Evolutionary conservation across 257 asterid species (phyloP), one percentile per base, ranked within the genome.

Genomic region (Solanum rostratum): DNA sequence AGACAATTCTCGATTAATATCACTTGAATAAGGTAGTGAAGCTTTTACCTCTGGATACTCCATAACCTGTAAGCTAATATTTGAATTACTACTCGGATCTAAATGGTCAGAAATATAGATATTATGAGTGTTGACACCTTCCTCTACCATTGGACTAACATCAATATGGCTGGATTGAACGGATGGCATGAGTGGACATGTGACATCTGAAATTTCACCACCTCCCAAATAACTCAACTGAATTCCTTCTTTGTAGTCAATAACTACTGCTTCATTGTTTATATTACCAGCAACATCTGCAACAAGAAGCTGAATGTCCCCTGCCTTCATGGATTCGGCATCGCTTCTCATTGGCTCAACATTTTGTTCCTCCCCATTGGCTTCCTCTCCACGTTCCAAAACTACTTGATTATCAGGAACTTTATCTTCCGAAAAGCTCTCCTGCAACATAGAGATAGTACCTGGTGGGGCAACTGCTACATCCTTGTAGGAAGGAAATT

Each of bases 401-500:
- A 81, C 84, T 81, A 82, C 90, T 37, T 85, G 90, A 45, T 43
- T 76, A 46, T 84, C 55, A 29, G 86, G 88, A 78, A 86, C 79
- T 80, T 90, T 93, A 83, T 90, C 87, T 82, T 84, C 86, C 55
- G 91, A 87, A 86, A 76, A 88, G 84, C 89, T 90, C 45, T 76
- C 91, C 86, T 92, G 97, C 87, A 96, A 85, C 92, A 91, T 89
- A 46, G 92, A 89, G 85, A 96, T 90, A 85, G 97, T 90, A 85
- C 99, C 99, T 3, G 99, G 99, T 24, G 98, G 99, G 73, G 99
- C 99, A 85, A 96, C 86, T 79, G 98, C 98, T 84, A 96, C 99
- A 85, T 96, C 99, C 95, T 96, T 96, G 85, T 96, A 96, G 24
- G 98, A 95, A 84, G 97, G 98, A 84, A 98, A 95, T 86, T 90